Base-by-base conservation (phyloP, 2,329 filamentous ascomycete genomes). In the Thelonectria discophora region DNA sequence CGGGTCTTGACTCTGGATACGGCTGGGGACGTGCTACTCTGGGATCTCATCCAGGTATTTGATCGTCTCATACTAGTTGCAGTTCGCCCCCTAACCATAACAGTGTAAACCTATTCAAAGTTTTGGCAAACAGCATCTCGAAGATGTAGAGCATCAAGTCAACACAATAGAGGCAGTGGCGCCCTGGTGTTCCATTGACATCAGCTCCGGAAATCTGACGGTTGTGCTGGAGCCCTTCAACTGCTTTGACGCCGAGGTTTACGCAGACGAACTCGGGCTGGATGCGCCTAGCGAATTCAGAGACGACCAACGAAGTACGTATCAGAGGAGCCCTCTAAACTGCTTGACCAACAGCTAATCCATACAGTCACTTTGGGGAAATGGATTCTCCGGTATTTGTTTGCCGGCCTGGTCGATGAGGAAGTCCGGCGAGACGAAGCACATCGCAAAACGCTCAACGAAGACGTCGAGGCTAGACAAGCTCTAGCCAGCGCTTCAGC, bases 201-300 rank as follows among this genome's bases (percentile, higher is more conserved):
- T 94, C 18, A 90, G 94, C 69, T 98, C 94, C 5, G 95, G 95
- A 37, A 93, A 92, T 64, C 81, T 99, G 57, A 94, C 93, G 2
- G 94, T 97, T 3, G 90, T 96, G 17, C 78, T 99, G 17, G 95
- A 99, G 73, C 92, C 94, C 42, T 96, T 95, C 72, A 96, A 96
- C 69, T 97, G 94, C 75, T 99, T 99, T 70, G 95, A 99, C 77
- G 95, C 94, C 15, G 95, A 99, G 73, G 91, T 97, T 77, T 99
- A 99, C 75, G 94, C 93, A 1, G 95, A 99, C 74, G 94, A 98
- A 77, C 80, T 96, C 37, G 82, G 88, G 42, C 69, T 94, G 56
- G 85, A 90, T 11, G 89, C 93, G 64, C 81, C 86, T n/a, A 82
- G 91, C 17, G 90, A 94, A 12, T 97, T 97, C 73, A 84, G 90